Conservation (phyloP, 2,329 filamentous ascomycete genomes). For the Pseudopithomyces chartarum region DNA sequence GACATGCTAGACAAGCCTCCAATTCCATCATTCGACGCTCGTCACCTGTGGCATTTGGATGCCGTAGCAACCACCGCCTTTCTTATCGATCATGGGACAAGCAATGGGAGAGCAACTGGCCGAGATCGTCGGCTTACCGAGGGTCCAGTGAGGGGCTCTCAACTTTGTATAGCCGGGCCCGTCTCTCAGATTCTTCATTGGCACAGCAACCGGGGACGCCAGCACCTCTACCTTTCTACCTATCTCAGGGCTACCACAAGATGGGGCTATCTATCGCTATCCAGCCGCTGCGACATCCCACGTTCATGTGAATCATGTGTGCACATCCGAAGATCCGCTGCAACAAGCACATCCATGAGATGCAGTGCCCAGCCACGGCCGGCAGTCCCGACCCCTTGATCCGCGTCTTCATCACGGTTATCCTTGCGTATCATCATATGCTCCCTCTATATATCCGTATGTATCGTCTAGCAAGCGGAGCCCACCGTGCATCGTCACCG, state of each 20-base stretch:
- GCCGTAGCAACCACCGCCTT: neutral
- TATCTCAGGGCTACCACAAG: neutral
- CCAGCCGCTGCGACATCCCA: neutral
- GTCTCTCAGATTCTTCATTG: neutral
- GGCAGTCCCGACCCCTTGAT: neutral
- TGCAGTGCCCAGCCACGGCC: neutral
- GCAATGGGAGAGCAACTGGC: neutral
- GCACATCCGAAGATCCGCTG: neutral
- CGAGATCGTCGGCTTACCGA: neutral
- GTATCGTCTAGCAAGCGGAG: neutral
- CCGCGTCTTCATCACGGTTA: neutral
- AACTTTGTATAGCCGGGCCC: neutral
- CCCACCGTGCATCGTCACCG: neutral
- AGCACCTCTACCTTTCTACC: neutral
- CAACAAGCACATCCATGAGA: neutral
- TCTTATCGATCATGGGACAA: neutral
- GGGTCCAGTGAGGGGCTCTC: neutral
- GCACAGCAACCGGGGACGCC: constrained; percentile 5
- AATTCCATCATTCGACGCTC: neutral
- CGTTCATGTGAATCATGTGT: neutral
- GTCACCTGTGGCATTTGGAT: neutral
- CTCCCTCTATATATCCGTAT: neutral
- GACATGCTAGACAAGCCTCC: neutral
- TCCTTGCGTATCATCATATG: neutral
- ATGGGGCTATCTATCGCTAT: neutral